phyloP scores from a whole-genome alignment of 2,329 filamentous ascomycete genomes.

The Coniella vitis region DNA sequence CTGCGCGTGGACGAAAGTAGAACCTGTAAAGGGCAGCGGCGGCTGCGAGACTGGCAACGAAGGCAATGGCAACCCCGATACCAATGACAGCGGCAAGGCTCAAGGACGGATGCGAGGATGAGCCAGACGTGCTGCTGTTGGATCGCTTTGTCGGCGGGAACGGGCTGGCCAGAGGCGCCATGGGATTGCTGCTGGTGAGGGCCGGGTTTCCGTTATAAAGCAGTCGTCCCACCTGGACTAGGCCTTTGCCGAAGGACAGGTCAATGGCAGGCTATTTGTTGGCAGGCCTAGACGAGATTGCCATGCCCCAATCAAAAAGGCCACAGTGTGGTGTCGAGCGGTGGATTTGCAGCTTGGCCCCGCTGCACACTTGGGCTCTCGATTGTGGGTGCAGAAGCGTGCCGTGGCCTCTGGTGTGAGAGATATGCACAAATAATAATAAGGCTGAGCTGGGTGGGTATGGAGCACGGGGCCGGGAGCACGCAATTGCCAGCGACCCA shows the following conservation, averaged over 20 bases:
- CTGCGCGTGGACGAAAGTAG: not conserved
- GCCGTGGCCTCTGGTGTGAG: too few relatives aligned
- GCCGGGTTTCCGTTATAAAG: not conserved
- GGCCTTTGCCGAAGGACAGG: not conserved
- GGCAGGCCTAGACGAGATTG: conserved; percentile 2
- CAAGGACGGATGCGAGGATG: not conserved
- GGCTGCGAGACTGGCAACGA: conserved; percentile 5
- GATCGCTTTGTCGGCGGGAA: not conserved
- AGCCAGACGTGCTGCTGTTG: not conserved
- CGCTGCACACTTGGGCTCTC: too few relatives aligned
- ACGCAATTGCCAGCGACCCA: too few relatives aligned
- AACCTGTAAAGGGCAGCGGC: conserved; percentile 2
- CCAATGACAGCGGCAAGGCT: conserved; percentile 5
- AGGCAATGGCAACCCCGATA: conserved; percentile 3
- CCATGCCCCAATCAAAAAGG: conserved; percentile 2
- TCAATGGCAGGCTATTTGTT: not conserved
- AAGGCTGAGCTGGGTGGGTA: not conserved
- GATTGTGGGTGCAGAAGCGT: too few relatives aligned
- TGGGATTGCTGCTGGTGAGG: not conserved
- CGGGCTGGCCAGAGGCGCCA: conserved; percentile 1
- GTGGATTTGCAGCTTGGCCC: not conserved
- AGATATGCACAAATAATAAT: too few relatives aligned
- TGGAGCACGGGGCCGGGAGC: too few relatives aligned
- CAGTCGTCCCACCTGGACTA: not conserved
- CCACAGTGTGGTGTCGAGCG: not conserved